Evolutionary conservation across 768 basidiomycete species (phyloP).

Genomic region (Phylloporus sp.): DNA sequence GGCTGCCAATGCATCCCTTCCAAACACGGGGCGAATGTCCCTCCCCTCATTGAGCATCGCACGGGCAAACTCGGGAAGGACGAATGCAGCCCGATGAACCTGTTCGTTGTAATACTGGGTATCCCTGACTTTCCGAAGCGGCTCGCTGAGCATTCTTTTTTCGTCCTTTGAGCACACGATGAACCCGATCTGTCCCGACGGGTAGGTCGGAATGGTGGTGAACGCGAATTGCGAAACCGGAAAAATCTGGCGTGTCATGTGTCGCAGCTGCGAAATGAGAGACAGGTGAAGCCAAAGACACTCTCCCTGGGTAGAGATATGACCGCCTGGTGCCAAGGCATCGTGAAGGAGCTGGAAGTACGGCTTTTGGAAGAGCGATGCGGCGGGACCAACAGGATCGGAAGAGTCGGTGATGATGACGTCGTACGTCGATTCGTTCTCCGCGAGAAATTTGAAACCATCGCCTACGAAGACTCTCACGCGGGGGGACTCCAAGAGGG

Average conservation of each 20-base stretch:
- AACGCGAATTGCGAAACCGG: constrained; percentile 83
- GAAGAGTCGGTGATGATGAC: constrained; percentile 99
- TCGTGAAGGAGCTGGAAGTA: constrained; percentile 95
- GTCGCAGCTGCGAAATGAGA: constrained; percentile 72
- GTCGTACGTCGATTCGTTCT: constrained; percentile 85
- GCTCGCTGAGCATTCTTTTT: constrained; percentile 62
- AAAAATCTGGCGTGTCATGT: constrained; percentile 70
- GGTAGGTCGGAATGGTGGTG: constrained; percentile 97
- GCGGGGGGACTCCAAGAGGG: constrained; percentile 69
- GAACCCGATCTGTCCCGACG: constrained; percentile 97
- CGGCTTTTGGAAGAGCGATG: constrained; percentile 90
- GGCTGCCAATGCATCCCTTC: constrained; percentile 48
- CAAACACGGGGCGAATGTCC: constrained; percentile 71
- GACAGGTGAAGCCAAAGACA: constrained; percentile 91
- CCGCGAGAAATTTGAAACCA: constrained; percentile 93
- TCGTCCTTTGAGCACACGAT: constrained; percentile 79
- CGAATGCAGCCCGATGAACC: constrained; percentile 79
- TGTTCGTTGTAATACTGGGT: constrained; percentile 83
- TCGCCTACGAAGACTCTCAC: constrained; percentile 88
- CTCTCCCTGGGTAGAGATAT: constrained; percentile 95
- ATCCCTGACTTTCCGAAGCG: constrained; percentile 63
- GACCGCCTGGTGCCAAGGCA: constrained; percentile 82
- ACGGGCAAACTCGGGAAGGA: constrained; percentile 89
- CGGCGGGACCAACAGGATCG: constrained; percentile 95
- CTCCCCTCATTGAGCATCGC: constrained; percentile 67